A percentile compares a stretch with the other conserved stretches of the same genome.
These are phyloP conservation scores for Fusarium sulawesiense DNA, from an alignment of 2,329 filamentous ascomycete species.

Conservation along the genomic window DNA sequence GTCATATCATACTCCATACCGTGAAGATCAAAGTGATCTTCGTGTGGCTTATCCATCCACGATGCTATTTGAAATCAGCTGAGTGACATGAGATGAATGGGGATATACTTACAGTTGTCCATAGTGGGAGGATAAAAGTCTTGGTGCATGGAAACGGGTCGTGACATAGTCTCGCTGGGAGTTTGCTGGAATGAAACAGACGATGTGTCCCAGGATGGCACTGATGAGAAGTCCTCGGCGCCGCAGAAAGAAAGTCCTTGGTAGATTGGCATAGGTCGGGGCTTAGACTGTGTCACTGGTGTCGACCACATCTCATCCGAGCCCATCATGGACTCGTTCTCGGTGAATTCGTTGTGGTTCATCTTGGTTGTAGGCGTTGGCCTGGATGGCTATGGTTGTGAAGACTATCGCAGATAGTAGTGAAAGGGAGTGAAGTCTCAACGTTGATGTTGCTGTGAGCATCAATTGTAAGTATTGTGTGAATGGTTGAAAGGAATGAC, in stretches of 20 bases:
- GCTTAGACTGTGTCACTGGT: slow-evolving; percentile 63
- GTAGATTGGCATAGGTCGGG: slow-evolving; percentile 69
- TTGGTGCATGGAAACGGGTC: slow-evolving; percentile 68
- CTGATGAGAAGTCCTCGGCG: slow-evolving; percentile 62
- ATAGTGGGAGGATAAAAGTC: slow-evolving; percentile 65
- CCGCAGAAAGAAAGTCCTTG: slow-evolving; percentile 71
- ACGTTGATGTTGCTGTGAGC: slow-evolving; percentile 47
- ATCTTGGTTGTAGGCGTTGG: slow-evolving; percentile 57
- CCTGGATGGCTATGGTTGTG: slow-evolving; percentile 59
- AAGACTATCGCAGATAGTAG: slow-evolving; percentile 55
- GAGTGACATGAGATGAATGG: neutral
- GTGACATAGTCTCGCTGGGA: slow-evolving; percentile 63
- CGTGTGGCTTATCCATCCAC: slow-evolving; percentile 67
- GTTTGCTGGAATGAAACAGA: slow-evolving; percentile 63
- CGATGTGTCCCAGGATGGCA: slow-evolving; percentile 69
- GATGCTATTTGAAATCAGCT: slow-evolving; percentile 43
- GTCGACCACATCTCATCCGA: slow-evolving; percentile 66
- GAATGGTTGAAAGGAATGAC: slow-evolving; percentile 38
- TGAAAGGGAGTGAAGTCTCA: slow-evolving; percentile 62
- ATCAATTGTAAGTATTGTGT: slow-evolving; percentile 42
- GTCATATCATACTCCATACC: slow-evolving; percentile 67
- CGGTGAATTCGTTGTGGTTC: slow-evolving; percentile 63
- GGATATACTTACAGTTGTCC: slow-evolving; percentile 59
- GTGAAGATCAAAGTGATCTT: slow-evolving; percentile 67
- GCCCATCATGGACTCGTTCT: slow-evolving; percentile 60